Evolutionary conservation across 306 rosid genomes (phyloP), one percentile per base, ranked within the genome.

Genomic region (Citrullus amarus): DNA sequence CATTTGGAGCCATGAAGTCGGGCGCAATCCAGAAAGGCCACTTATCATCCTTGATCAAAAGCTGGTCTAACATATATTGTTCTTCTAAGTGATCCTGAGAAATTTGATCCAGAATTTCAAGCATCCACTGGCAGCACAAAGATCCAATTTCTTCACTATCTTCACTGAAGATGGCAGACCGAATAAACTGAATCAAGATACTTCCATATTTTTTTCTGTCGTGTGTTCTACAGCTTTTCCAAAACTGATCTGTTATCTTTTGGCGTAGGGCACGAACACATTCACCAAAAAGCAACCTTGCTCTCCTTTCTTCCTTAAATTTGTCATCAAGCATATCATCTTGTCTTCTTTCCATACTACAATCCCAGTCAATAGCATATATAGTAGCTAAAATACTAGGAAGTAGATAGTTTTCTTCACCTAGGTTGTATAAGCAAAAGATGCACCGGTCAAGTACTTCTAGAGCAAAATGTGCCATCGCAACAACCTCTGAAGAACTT

Each of bases 391-490:
- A 85, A 86, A 95, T 88, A 79, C 84, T 80, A 28, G 96, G 81
- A 79, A 88, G 87, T 79, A 86, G 82, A 67, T 83, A 86, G 91
- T 84, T 85, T 83, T 91, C 87, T 60, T 84, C 85, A 38, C 84
- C 90, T 75, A 92, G 89, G 77, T 84, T 76, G 84, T 83, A 86
- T 76, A 92, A 80, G 87, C 90, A 87, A 89, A 82, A 86, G 66
- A 91, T 82, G 87, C 90, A 84, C 54, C 91, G 91, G 81, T 89
- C 88, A 85, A 95, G 96, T 82, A 95, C 87, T 77, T 89, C 88
- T 63, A 95, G 91, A 70, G 95, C 85, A 89, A 92, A 87, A 44
- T 83, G 83, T 75, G 90, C 91, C 85, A 80, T 84, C 89, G 87
- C 92, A 66, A 82, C 79, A 78, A 83, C 57, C 46, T 78, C 83